Evolutionary conservation across 2,329 filamentous ascomycete genomes (phyloP), one percentile per base, ranked within the genome.

Genomic region (Aspergillus puulaauensis): DNA sequence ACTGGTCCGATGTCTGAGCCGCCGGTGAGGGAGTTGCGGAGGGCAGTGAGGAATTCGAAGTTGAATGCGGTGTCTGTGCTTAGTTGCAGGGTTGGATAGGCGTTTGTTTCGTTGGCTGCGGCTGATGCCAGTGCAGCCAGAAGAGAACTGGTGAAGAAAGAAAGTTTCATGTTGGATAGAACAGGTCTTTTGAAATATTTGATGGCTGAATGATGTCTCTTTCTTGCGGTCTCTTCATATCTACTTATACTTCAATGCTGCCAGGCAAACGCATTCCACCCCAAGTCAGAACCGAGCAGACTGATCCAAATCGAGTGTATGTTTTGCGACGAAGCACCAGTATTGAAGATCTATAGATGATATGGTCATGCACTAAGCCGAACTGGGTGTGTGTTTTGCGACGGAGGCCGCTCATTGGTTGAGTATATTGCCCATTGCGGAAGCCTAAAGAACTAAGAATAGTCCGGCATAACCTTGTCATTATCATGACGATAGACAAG

Each of bases 1-100:
- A 65, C 46, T n/a, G 62, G 60, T 0, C 24, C 59, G 14, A 66
- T 60, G 49, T 63, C 64, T 11, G 52, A 44, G n/a, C 61, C 64
- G 17, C 56, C 61, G 39, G 52, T 52, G 6, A 58, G 43, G 24
- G 60, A 31, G 14, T 56, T 27, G 17, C 55, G 40, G 33, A 61
- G 52, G n/a, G 54, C 17, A 40, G 50, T 59, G 21, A 65, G 45
- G 3, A 61, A 44, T 6, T 64, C 39, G 46, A 64, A 66, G 52
- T 64, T 58, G 48, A 66, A 61, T 6, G 58, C 52, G 8, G 57
- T 35, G 49, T 66, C 62, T 11, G 46, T 52, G 46, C 65, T 64
- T 21, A 68, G 45, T 24, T 49, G 37, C 15, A 41, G 17, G 19
- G 43, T 45, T 24, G 43, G 43, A 7, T 12, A 24, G 19, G 6